Evolutionary conservation across 225 moss, liverwort and hornwort genomes (phyloP).

Genomic region (Climacium dendroides): DNA sequence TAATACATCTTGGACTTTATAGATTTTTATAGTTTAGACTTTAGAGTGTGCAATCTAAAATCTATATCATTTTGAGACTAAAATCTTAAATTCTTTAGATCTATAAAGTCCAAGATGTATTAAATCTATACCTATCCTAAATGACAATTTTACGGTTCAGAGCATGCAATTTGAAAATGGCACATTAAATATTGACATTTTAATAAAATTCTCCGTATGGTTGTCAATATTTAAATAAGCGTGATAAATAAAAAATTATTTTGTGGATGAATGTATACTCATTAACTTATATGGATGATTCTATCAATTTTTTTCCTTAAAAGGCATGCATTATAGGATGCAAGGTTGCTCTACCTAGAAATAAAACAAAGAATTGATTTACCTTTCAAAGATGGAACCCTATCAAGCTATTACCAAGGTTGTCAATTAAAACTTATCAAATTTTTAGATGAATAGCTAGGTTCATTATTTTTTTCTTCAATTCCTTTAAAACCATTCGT

Average conservation of each 20-base stretch:
- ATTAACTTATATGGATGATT: not conserved
- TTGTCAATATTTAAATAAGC: not conserved
- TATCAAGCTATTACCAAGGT: not conserved
- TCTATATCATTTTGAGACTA: too few species aligned
- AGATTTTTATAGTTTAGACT: too few species aligned
- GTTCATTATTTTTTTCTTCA: not conserved
- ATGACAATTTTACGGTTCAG: too few species aligned
- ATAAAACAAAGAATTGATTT: not conserved
- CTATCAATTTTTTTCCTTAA: not conserved
- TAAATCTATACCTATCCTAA: too few species aligned
- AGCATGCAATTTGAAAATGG: too few species aligned
- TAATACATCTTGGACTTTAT: too few species aligned
- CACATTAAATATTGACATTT: too few species aligned
- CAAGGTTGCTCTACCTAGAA: not conserved
- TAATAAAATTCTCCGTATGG: too few species aligned
- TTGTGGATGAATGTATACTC: not conserved
- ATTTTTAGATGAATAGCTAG: not conserved
- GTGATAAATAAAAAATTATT: not conserved
- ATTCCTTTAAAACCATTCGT: not conserved
- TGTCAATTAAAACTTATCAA: not conserved
- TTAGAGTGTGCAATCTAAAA: too few species aligned
- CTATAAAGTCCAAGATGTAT: too few species aligned
- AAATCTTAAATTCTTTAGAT: too few species aligned
- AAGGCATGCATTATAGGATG: not conserved
- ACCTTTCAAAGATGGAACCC: not conserved